These are phyloP conservation scores for Parastagonospora avenae DNA, from an alignment of 2,329 filamentous ascomycete species.

Conservation along the genomic window DNA sequence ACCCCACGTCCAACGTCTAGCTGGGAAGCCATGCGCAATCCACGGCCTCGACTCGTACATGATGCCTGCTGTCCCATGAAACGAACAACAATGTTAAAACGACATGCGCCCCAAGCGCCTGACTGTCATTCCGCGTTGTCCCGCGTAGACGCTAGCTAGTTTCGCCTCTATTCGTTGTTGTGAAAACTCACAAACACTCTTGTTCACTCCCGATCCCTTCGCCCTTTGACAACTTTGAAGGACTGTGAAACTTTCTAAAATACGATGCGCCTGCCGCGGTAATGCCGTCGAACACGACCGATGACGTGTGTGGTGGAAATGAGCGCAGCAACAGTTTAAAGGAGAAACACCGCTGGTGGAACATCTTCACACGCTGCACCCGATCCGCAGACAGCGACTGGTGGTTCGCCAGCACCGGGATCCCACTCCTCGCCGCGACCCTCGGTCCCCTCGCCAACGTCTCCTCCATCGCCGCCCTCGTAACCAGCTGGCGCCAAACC, in stretches of 20 bases:
- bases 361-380: constrained; percentile 16
- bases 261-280: background rate
- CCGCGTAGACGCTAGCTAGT: too few species aligned
- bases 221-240: too few species aligned
- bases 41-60: too few species aligned
- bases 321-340: background rate
- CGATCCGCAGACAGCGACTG: constrained; percentile 34
- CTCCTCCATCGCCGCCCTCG: constrained; percentile 85
- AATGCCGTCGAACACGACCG: background rate
- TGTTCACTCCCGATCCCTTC: too few species aligned
- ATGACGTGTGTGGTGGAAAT: background rate
- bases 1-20: constrained; percentile 5
- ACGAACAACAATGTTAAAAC: too few species aligned
- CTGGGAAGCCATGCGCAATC: background rate
- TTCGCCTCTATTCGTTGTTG: too few species aligned
- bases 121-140: too few species aligned
- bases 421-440: constrained; percentile 74
- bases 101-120: too few species aligned
- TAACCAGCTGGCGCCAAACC: constrained; percentile 74
- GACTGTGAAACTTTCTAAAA: background rate
- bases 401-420: constrained; percentile 48
- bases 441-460: constrained; percentile 86
- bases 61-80: too few species aligned
- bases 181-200: too few species aligned
- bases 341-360: constrained; percentile 13